Evolutionary conservation across 805 yeast genomes (phyloP).

Genomic region (Candida sanyiensis): DNA sequence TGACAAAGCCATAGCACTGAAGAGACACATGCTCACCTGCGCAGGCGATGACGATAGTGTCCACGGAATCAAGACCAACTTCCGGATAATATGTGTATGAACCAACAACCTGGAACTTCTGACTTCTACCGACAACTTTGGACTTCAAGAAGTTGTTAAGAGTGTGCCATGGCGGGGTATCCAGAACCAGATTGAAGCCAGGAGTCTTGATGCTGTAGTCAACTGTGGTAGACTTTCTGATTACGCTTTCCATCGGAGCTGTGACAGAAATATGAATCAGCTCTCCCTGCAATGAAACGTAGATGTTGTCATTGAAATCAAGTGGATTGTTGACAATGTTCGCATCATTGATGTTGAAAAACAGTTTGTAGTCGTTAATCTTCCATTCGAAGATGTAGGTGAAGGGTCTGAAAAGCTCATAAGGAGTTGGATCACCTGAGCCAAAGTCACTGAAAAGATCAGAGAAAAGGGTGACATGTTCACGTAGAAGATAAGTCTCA

Average conservation of each 20-base stretch:
- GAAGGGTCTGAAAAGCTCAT: constrained; percentile 73
- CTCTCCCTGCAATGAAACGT: constrained; percentile 66
- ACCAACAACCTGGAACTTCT: constrained; percentile 56
- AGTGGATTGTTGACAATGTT: constrained; percentile 87
- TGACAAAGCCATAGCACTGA: constrained; percentile 71
- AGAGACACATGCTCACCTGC: constrained; percentile 62
- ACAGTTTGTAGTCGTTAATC: constrained; percentile 51
- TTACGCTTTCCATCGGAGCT: constrained; percentile 56
- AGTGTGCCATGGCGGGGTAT: constrained; percentile 93
- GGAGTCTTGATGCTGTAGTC: constrained; percentile 50
- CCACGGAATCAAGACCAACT: constrained; percentile 61
- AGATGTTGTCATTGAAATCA: constrained; percentile 76
- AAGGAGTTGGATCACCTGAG: constrained; percentile 63
- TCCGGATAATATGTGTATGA: constrained; percentile 55
- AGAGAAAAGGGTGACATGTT: constrained; percentile 67
- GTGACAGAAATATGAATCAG: constrained; percentile 38
- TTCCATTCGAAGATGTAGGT: constrained; percentile 57
- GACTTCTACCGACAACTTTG: constrained; percentile 61
- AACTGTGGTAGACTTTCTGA: constrained; percentile 46
- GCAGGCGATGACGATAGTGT: constrained; percentile 61
- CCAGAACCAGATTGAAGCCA: constrained; percentile 53
- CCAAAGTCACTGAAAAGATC: constrained; percentile 76
- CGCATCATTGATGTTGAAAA: constrained; percentile 75
- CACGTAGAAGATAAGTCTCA: constrained; percentile 66
- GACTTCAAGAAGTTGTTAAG: constrained; percentile 60